Percentiles rank a stretch among this genome's conserved stretches.
Conservation (phyloP, 495 filamentous ascomycete species). For the Podospora anserina region DNA sequence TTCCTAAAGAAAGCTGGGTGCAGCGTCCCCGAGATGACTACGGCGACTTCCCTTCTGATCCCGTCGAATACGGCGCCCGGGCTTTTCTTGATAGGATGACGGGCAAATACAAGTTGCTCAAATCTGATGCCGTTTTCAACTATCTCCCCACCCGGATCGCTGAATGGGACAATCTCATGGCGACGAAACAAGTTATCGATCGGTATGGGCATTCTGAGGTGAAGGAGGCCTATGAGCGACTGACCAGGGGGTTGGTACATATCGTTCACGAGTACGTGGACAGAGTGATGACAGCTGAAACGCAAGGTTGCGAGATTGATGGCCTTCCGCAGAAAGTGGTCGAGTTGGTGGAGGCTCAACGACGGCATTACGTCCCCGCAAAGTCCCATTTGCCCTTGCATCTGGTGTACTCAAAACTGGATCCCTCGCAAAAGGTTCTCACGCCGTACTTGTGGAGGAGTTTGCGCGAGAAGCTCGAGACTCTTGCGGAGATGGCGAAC, state of each 20-base stretch:
- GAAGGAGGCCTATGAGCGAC: conserved; percentile 37
- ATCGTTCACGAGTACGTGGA: conserved; percentile 17
- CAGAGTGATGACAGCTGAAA: not conserved
- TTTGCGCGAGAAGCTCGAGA: not conserved
- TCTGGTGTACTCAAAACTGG: conserved; percentile 23
- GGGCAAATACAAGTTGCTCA: conserved; percentile 15
- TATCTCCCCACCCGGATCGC: conserved; percentile 4
- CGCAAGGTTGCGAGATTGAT: not conserved
- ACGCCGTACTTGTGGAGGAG: conserved; percentile 35
- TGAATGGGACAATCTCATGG: conserved; percentile 24
- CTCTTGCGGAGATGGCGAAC: not conserved
- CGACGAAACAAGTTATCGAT: conserved; percentile 5
- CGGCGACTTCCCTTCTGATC: conserved; percentile 33
- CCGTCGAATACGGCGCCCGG: conserved; percentile 31
- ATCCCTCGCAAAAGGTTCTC: conserved; percentile 28
- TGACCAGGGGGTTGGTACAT: conserved; percentile 21
- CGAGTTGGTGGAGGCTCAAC: conserved; percentile 16
- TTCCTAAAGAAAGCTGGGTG: conserved; percentile 20
- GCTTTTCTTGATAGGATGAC: conserved; percentile 29
- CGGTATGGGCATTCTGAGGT: conserved; percentile 39
- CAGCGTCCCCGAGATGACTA: conserved; percentile 32
- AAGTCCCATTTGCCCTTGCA: conserved; percentile 1
- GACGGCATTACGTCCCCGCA: conserved; percentile 33
- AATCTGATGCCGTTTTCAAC: conserved; percentile 22
- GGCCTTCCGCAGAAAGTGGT: not conserved